Base-by-base conservation (phyloP, 2,329 filamentous ascomycete species). In the Paecilomyces sp. region DNA sequence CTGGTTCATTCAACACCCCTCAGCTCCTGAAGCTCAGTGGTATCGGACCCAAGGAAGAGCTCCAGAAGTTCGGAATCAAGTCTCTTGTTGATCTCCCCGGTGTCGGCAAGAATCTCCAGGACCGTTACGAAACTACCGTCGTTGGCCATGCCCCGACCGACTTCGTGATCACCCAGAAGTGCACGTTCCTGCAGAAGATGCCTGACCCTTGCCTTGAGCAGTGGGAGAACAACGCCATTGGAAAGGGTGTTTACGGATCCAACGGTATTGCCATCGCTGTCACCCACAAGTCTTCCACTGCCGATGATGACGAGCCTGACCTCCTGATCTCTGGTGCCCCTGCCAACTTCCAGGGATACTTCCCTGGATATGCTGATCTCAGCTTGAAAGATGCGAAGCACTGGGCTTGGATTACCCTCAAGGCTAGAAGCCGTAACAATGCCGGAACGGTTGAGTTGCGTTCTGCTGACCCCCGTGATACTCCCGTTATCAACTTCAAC, bases 21-120 rank as follows among this genome's bases (percentile, higher is more conserved):
- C 85, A 88, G 68, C 73, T 88, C 5, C 79, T 88, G 13, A 84
- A 85, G 74, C 79, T 87, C 2, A 82, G 78, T 56, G 85, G 85
- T 9, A 81, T 88, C 52, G 85, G 85, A 0, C 83, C 84, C 0
- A 67, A 72, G 25, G 69, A 73, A 0, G 80, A 85, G 62, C 77
- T 88, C 8, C 63, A 76, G 18, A 74, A 76, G 56, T 78, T 81
- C 64, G 73, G 75, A 15, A 86, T 88, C 60, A 62, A 75, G 1
- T 71, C 81, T 0, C 63, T 85, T 9, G 77, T 82, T 2, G 77
- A 86, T 59, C 81, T 83, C 0, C 80, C 82, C 1, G 82, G 86
- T 47, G 85, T 88, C 2, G 85, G 85, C 7, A 80, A 80, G 60
- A 85, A 88, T 70, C 77, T 88, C 15, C 77, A 85, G 60, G 85